These are phyloP conservation scores for Cryphonectria parasitica DNA, from an alignment of 2,329 filamentous ascomycete genomes.

Conservation along the genomic window DNA sequence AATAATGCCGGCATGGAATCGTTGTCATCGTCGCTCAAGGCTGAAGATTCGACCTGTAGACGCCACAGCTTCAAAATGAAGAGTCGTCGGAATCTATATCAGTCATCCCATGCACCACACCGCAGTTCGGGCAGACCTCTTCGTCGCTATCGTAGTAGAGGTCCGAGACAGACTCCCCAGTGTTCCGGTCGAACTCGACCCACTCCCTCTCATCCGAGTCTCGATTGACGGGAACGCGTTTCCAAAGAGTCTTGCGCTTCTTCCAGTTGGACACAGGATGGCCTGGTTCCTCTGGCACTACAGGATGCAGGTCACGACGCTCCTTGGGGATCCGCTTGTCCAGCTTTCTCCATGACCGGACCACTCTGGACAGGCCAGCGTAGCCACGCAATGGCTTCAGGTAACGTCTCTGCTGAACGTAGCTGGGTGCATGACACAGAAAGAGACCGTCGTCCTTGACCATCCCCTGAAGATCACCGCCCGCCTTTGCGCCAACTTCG, in stretches of 20 bases:
- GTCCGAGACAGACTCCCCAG: constrained; percentile 25
- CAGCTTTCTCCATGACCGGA: constrained; percentile 47
- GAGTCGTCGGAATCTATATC: constrained; percentile 20
- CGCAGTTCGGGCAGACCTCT: constrained; percentile 30
- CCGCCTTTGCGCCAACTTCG: constrained; percentile 51
- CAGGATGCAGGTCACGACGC: constrained; percentile 36
- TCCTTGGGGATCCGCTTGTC: constrained; percentile 31
- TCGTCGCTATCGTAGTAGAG: constrained; percentile 28
- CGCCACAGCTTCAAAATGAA: neutral
- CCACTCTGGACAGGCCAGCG: constrained; percentile 47
- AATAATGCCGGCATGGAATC: neutral
- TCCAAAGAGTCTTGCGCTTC: constrained; percentile 55
- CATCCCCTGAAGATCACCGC: constrained; percentile 54
- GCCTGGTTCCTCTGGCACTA: constrained; percentile 47
- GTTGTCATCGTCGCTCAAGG: neutral
- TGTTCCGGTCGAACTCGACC: constrained; percentile 48
- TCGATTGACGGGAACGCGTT: constrained; percentile 49
- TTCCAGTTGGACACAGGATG: constrained; percentile 47
- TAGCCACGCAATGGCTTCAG: constrained; percentile 46
- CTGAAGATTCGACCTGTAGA: neutral
- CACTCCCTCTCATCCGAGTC: constrained; percentile 49
- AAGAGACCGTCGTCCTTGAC: constrained; percentile 58
- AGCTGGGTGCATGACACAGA: constrained; percentile 50
- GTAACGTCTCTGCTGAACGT: constrained; percentile 45
- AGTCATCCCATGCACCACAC: constrained; percentile 21